A percentile compares a stretch with the other conserved stretches of the same genome.
These are phyloP conservation scores for Entomortierella beljakovae DNA, from an alignment of 192 early-diverging fungal genomes.

Conservation along the genomic window DNA sequence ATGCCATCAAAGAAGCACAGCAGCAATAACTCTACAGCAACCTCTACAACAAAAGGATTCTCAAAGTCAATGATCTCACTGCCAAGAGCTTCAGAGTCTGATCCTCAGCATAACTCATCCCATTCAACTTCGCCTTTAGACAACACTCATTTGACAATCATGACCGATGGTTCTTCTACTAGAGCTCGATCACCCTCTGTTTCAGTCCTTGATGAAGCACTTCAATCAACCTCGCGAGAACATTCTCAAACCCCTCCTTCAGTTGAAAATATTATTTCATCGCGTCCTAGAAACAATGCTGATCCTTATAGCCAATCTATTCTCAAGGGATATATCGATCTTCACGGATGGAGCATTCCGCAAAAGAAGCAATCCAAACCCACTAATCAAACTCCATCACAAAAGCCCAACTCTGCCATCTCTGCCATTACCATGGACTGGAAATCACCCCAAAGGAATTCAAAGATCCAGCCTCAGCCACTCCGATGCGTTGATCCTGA, in stretches of 20 bases:
- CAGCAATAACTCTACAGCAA: not conserved
- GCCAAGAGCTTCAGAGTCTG: not conserved
- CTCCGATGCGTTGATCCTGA: conserved; percentile 7
- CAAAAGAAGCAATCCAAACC: no score
- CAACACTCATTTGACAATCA: not conserved
- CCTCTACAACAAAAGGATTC: not conserved
- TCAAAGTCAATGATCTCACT: conserved; percentile 19
- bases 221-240: not conserved
- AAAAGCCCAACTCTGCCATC: conserved; percentile 6
- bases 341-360: no score
- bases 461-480: not conserved
- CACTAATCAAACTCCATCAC: no score
- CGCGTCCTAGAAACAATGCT: no score
- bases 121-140: not conserved
- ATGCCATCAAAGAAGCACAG: conserved; percentile 9
- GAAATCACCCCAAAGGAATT: not conserved
- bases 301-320: no score
- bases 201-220: not conserved
- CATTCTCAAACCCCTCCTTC: not conserved
- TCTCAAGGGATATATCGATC: not conserved
- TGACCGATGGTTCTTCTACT: not conserved
- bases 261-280: not conserved
- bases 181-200: conserved; percentile 11
- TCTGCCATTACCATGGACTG: not conserved
- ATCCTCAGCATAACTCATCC: not conserved